Evolutionary conservation across 1,284 basidiomycete species (phyloP), one percentile per base, ranked within the genome.

Genomic region (Mycena sp.): DNA sequence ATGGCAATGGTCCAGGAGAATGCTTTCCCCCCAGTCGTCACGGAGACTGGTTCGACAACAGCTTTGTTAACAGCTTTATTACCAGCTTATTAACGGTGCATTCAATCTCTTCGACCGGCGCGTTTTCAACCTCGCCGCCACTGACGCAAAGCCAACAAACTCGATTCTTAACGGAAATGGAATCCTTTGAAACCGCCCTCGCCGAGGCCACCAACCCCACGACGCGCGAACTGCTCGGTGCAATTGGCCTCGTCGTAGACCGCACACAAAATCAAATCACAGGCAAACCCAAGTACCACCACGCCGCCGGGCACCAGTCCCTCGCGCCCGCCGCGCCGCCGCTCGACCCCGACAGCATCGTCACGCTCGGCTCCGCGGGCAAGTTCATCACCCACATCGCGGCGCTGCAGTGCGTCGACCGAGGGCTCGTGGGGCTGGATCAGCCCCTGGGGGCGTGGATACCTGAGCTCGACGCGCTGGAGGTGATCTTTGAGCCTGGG

Each of bases 361-460:
- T 64, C 19, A 59, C 57, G 1, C 62, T 64, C 23, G 57, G 62
- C 6, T 64, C 62, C 21, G 62, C 62, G 9, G 62, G 62, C 16
- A 64, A 64, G 25, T 59, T 64, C 46, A 51, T 64, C 17, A 55
- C 52, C 6, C 62, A 64, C 45, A 48, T 64, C 25, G 56, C 62
- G 4, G 52, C 57, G 14, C 57, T 64, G 23, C 57, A 59, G 17
- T 64, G 56, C 51, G 57, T 64, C 7, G 51, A 64, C 2, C 44
- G 57, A 12, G 38, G 45, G 14, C 37, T 50, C 9, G 23, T 64
- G 2, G 30, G 51, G 2, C 56, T 64, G 16, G 57, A 64, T 46
- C 46, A 64, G 4, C n/a, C 62, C 9, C 25, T 64, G 17, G 23
- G 23, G 17, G n/a, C 16, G 17, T 54, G 48, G 44, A 10, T 64